phyloP scores from a whole-genome alignment of 805 yeast species.

The Dipodascopsis uninucleata region DNA sequence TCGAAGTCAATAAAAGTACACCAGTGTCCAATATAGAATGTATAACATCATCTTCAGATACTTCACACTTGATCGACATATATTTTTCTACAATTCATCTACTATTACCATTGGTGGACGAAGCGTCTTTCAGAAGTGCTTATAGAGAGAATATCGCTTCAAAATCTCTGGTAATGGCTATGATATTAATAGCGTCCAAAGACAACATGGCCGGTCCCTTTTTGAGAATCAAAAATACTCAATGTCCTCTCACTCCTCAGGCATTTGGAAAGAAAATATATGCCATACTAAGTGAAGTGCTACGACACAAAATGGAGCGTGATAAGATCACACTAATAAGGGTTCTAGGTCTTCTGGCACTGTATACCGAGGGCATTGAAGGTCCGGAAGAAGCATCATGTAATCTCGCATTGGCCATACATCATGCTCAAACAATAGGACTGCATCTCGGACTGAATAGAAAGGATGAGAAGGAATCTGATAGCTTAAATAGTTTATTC shows the following conservation, averaged over 20 bases:
- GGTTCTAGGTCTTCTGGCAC: neutral
- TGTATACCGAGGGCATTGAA: neutral
- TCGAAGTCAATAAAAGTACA: neutral
- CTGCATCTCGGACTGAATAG: neutral
- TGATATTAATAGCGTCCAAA: neutral
- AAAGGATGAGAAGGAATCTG: too few species aligned
- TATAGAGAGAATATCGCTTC: neutral
- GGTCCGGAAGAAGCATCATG: conserved; percentile 1
- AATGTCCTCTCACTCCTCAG: neutral
- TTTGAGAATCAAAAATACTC: neutral
- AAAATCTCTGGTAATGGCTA: neutral
- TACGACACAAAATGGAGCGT: neutral
- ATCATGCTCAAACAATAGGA: neutral
- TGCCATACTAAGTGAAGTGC: neutral
- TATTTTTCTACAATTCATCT: neutral
- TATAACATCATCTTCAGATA: neutral
- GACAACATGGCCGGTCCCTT: neutral
- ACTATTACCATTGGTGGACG: neutral
- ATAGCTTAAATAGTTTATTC: neutral
- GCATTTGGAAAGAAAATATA: neutral
- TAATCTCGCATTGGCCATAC: neutral
- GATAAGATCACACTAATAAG: neutral
- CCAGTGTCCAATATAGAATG: neutral
- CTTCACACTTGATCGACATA: neutral
- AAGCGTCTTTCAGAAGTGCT: neutral